Conservation (phyloP, 768 basidiomycete genomes). For the Bullera alba region DNA sequence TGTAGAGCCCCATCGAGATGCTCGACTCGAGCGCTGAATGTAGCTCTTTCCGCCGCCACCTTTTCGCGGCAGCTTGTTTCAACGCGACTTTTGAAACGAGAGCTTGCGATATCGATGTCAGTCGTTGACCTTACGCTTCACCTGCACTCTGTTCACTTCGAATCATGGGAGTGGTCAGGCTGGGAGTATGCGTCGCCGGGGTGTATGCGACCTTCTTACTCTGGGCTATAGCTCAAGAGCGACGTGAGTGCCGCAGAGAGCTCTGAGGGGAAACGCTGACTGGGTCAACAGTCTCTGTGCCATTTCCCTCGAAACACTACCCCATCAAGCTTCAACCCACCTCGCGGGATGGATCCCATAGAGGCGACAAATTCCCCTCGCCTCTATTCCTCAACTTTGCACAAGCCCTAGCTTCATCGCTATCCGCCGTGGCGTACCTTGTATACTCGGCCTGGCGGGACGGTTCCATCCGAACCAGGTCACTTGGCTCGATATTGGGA, state of each 20-base stretch:
- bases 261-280: not conserved
- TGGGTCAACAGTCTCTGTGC: constrained; percentile 29
- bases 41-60: not conserved
- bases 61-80: too few relatives aligned
- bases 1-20: not conserved
- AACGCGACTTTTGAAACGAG: too few relatives aligned
- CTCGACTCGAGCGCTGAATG: not conserved
- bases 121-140: too few relatives aligned
- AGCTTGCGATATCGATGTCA: too few relatives aligned
- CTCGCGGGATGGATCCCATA: not conserved
- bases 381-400: constrained; percentile 40
- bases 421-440: constrained; percentile 36
- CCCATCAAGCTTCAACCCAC: not conserved
- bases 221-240: constrained; percentile 91
- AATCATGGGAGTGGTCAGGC: constrained; percentile 36
- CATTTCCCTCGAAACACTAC: constrained; percentile 25
- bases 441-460: constrained; percentile 20
- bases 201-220: constrained; percentile 90
- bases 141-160: not conserved
- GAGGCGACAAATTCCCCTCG: constrained; percentile 42
- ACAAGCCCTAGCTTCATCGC: constrained; percentile 38
- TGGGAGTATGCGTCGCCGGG: constrained; percentile 70
- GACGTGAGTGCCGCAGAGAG: constrained; percentile 53
- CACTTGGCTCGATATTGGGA: constrained; percentile 15
- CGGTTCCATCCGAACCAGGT: constrained; percentile 10